phyloP scores from a whole-genome alignment of 2,329 filamentous ascomycete genomes.

The Aureobasidium vineae region DNA sequence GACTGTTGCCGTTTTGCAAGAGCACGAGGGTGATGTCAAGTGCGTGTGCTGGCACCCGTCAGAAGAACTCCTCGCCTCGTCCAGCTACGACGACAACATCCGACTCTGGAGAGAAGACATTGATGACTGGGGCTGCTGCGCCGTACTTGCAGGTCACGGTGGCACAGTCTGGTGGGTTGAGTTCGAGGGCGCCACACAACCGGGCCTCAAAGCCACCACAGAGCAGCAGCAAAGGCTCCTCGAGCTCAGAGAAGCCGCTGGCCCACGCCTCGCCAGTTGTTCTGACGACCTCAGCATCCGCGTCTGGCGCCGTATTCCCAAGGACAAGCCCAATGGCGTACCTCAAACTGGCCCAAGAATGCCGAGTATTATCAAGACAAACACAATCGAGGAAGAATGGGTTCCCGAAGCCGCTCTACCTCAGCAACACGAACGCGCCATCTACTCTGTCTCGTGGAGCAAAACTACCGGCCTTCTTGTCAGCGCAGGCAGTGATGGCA shows the following conservation, averaged over 20 bases:
- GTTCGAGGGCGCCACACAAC: slow-evolving; percentile 53
- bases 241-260: slow-evolving; percentile 42
- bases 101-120: slow-evolving; percentile 85
- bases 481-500: slow-evolving; percentile 86
- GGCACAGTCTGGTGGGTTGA: slow-evolving; percentile 90
- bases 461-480: slow-evolving; percentile 71
- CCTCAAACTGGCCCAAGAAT: slow-evolving; percentile 56
- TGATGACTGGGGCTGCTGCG: slow-evolving; percentile 92
- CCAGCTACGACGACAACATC: slow-evolving; percentile 92
- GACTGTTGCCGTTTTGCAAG: slow-evolving; percentile 89
- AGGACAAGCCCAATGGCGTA: slow-evolving; percentile 48
- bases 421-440: slow-evolving; percentile 69
- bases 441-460: slow-evolving; percentile 88
- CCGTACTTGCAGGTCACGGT: slow-evolving; percentile 73
- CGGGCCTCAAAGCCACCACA: slow-evolving; percentile 31
- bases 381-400: slow-evolving; percentile 77
- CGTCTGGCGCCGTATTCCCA: slow-evolving; percentile 69
- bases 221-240: slow-evolving; percentile 40
- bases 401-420: slow-evolving; percentile 73
- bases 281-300: slow-evolving; percentile 79
- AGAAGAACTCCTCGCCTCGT: slow-evolving; percentile 74
- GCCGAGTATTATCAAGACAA: slow-evolving; percentile 83
- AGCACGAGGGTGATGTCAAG: slow-evolving; percentile 95
- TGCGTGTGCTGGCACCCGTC: slow-evolving; percentile 88
- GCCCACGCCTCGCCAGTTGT: slow-evolving; percentile 70